A percentile compares a stretch with the other conserved stretches of the same genome.
These are phyloP conservation scores for Diaporthe sp. DNA, from an alignment of 2,329 filamentous ascomycete species.

Conservation along the genomic window DNA sequence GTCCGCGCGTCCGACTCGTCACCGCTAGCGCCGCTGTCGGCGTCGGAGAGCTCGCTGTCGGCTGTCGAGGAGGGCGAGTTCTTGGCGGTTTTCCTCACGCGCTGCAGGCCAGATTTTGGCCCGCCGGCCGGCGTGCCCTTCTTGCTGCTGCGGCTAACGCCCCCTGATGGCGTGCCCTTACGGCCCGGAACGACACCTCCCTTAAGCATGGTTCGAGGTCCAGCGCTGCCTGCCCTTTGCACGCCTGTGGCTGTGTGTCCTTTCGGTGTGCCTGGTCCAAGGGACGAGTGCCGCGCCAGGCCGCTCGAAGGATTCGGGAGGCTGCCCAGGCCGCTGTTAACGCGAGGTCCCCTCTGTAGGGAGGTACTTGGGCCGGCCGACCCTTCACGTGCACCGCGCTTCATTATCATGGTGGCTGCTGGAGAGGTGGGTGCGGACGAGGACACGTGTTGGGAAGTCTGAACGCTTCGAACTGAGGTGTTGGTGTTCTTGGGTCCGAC, in stretches of 20 bases:
- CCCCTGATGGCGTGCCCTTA: slow-evolving; percentile 62
- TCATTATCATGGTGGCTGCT: slow-evolving; percentile 72
- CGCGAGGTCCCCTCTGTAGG: slow-evolving; percentile 67
- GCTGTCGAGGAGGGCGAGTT: slow-evolving; percentile 74
- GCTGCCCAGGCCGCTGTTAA: slow-evolving; percentile 62
- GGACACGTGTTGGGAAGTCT: slow-evolving; percentile 63
- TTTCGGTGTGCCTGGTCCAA: slow-evolving; percentile 75
- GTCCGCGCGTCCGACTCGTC: slow-evolving; percentile 63
- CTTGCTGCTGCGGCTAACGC: slow-evolving; percentile 56
- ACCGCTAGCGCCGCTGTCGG: slow-evolving; percentile 66
- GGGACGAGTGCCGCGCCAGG: slow-evolving; percentile 73
- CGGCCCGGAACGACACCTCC: slow-evolving; percentile 57
- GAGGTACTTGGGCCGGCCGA: slow-evolving; percentile 69
- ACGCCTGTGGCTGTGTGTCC: slow-evolving; percentile 49
- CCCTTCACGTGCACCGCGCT: slow-evolving; percentile 68
- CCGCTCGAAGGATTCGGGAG: slow-evolving; percentile 68
- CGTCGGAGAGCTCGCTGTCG: slow-evolving; percentile 76
- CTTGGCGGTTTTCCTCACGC: slow-evolving; percentile 72
- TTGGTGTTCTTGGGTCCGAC: slow-evolving; percentile 58
- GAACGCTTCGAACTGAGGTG: slow-evolving; percentile 64
- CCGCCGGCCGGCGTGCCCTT: slow-evolving; percentile 57
- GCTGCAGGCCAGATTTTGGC: slow-evolving; percentile 72
- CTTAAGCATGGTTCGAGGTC: slow-evolving; percentile 68
- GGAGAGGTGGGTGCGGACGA: slow-evolving; percentile 73
- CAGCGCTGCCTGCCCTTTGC: slow-evolving; percentile 68